Evolutionary conservation across 495 filamentous ascomycete species (phyloP), one percentile per base, ranked within the genome.

Genomic region (Ascodesmis nigricans): DNA sequence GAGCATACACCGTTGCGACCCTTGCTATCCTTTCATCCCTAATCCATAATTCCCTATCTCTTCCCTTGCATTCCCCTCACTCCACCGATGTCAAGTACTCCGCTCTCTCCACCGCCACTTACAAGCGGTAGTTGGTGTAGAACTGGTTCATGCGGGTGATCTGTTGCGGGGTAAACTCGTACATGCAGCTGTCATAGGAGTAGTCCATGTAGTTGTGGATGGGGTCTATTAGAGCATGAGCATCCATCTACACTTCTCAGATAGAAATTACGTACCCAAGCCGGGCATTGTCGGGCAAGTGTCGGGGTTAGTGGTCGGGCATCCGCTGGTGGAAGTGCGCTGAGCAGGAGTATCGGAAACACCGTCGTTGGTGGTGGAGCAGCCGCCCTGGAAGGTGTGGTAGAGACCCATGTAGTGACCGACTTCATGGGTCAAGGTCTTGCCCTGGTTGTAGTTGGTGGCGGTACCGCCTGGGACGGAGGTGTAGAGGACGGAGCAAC

Each of bases 131-230:
- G 5, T 31, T 33, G 22, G 45, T 45, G 46, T 46, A 66, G 33
- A 52, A 47, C 29, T 47, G 57, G 38, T 48, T 41, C 54, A 65
- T 64, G 39, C 62, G 58, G 9, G 47, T 52, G 14, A 40, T 40
- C 49, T 65, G 62, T 21, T 52, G 53, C 8, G 59, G 13, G 3
- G 61, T 61, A 42, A 65, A 65, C 41, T 63, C 48, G 21, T 42
- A 39, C 38, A 61, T 62, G 50, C 61, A 63, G 26, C 26, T n/a
- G 34, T 72, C 67, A 29, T 60, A 60, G 4, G 59, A 61, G 42
- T 73, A 72, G 47, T 75, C 70, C 67, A 75, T 72, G 45, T 59
- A 71, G 48, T 73, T 73, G 42, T 65, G 64, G 42, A 75, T 70
- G 15, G 69, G 62, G 49, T 71, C 69, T 8, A 58, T 21, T n/a